Evolutionary conservation across 176 grass and related monocot species (phyloP).

Genomic region (Otatea glauca): DNA sequence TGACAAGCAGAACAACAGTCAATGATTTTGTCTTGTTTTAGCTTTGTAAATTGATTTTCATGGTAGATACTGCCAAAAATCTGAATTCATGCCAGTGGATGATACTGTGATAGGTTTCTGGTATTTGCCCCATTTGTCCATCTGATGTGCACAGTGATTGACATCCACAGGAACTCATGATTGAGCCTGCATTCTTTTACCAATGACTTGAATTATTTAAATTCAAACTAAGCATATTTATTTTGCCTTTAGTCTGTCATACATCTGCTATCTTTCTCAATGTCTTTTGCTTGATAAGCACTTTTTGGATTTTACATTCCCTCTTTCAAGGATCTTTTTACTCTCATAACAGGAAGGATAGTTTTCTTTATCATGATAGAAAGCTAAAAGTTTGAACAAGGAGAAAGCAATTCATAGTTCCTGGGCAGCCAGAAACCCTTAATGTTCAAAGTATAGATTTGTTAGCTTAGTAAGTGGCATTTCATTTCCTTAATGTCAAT

Average conservation of each 20-base stretch:
- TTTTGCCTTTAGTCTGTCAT: slow-evolving; percentile 48
- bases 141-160: slow-evolving; percentile 34
- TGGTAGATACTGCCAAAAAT: slow-evolving; percentile 23
- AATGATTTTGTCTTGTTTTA: neutral
- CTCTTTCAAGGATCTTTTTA: slow-evolving; percentile 41
- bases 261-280: slow-evolving; percentile 52
- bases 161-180: slow-evolving; percentile 36
- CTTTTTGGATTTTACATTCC: slow-evolving; percentile 53
- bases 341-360: neutral
- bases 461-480: neutral
- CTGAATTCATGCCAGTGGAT: slow-evolving; percentile 28
- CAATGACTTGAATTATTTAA: slow-evolving; percentile 30
- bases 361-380: slow-evolving; percentile 29
- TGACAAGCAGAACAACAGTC: neutral
- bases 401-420: slow-evolving; percentile 33
- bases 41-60: slow-evolving; percentile 24
- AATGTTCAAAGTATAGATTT: slow-evolving; percentile 12
- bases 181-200: slow-evolving; percentile 26
- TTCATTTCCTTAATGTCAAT: neutral
- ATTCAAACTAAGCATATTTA: slow-evolving; percentile 33
- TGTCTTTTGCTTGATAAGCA: slow-evolving; percentile 32
- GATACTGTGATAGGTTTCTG: neutral
- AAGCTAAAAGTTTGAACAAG: slow-evolving; percentile 23
- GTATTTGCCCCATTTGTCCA: slow-evolving; percentile 19
- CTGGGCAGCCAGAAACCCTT: slow-evolving; percentile 12